Percentiles rank a stretch among this genome's conserved stretches.
These are phyloP conservation scores for Fomitiporia mediterranea DNA, from an alignment of 1,284 basidiomycete genomes.

Conservation along the genomic window DNA sequence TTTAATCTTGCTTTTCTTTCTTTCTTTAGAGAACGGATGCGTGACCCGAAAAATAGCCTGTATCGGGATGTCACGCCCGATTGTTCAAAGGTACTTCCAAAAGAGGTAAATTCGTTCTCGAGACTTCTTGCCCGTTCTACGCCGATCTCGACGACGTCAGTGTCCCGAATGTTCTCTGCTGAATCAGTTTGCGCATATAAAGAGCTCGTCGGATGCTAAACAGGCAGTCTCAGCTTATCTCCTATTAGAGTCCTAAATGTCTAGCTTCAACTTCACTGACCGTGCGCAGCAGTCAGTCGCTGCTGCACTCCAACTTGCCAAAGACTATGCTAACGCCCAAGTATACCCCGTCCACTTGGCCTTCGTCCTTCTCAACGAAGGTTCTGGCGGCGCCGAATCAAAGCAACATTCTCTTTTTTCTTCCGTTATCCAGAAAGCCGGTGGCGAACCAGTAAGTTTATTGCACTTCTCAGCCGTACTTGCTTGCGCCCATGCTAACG, in stretches of 20 bases:
- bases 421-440: conserved; percentile 73
- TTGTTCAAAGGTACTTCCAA: too few relatives aligned
- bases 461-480: background rate
- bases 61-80: too few relatives aligned
- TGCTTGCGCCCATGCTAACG: background rate
- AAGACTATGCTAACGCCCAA: conserved; percentile 78
- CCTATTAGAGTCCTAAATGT: conserved; percentile 17
- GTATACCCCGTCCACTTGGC: conserved; percentile 78
- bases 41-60: too few relatives aligned
- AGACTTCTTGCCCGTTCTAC: too few relatives aligned
- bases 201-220: background rate
- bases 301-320: conserved; percentile 73
- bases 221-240: background rate
- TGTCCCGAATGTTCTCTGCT: background rate
- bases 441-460: conserved; percentile 65
- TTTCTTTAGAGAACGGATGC: too few relatives aligned
- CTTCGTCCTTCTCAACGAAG: conserved; percentile 68
- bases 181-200: background rate
- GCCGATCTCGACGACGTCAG: too few relatives aligned
- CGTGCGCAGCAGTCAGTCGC: conserved; percentile 64
- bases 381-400: conserved; percentile 33
- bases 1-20: too few relatives aligned
- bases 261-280: conserved; percentile 76
- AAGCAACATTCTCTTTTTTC: conserved; percentile 58
- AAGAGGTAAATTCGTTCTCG: too few relatives aligned